A percentile compares a stretch with the other conserved stretches of the same genome.
phyloP scores from a whole-genome alignment of 202 grass and related monocot species.

The Elaeis oleifera region DNA sequence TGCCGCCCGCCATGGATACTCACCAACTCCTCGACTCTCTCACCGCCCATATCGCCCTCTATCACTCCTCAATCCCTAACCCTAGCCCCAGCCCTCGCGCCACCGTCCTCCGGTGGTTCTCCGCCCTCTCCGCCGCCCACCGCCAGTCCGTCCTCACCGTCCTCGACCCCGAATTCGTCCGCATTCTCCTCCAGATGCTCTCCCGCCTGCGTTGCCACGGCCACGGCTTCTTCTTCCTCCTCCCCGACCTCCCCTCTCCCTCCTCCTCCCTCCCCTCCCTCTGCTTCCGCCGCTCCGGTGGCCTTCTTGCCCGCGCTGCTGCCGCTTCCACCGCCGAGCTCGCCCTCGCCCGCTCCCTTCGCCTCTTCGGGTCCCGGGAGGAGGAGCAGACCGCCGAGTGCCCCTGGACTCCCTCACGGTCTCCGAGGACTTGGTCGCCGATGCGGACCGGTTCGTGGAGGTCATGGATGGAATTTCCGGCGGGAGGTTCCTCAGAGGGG shows the following conservation, averaged over 20 bases:
- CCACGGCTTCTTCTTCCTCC: constrained; percentile 84
- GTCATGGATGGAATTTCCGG: constrained; percentile 83
- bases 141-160: constrained; percentile 49
- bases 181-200: constrained; percentile 54
- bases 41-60: constrained; percentile 86
- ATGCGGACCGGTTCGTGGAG: constrained; percentile 55
- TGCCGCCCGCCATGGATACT: neutral
- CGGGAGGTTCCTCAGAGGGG: constrained; percentile 64
- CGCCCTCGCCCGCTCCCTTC: constrained; percentile 26
- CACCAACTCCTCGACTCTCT: constrained; percentile 69
- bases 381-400: constrained; percentile 9
- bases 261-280: constrained; percentile 37
- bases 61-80: constrained; percentile 44
- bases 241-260: constrained; percentile 34
- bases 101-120: constrained; percentile 79
- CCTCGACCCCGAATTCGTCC: constrained; percentile 35
- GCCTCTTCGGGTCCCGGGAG: constrained; percentile 58
- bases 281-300: constrained; percentile 70
- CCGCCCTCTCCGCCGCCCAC: constrained; percentile 39
- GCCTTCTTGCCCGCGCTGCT: constrained; percentile 50
- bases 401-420: constrained; percentile 52
- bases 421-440: constrained; percentile 46
- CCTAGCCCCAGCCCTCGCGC: constrained; percentile 30
- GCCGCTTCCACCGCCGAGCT: constrained; percentile 30
- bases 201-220: constrained; percentile 56